phyloP scores from a whole-genome alignment of 164 flowering plant genomes.

The Kalanchoe fedtschenkoi region DNA sequence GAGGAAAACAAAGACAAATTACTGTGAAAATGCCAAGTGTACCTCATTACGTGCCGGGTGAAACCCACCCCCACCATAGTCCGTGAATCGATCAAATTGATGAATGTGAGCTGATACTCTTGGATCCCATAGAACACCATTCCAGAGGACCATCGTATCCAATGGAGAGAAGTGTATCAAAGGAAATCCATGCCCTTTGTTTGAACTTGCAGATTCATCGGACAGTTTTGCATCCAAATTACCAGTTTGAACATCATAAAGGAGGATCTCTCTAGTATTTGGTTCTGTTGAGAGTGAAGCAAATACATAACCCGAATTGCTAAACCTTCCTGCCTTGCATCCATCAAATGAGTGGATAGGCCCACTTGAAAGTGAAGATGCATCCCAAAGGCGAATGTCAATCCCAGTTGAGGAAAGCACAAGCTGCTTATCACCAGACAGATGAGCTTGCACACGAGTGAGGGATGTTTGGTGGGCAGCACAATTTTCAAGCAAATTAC shows the following conservation, averaged over 20 bases:
- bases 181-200: conserved; percentile 59
- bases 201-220: conserved; percentile 37
- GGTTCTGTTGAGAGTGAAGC: conserved; percentile 66
- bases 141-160: conserved; percentile 86
- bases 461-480: conserved; percentile 65
- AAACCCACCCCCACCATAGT: conserved; percentile 97
- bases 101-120: conserved; percentile 54
- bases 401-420: conserved; percentile 71
- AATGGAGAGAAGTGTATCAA: conserved; percentile 73
- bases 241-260: conserved; percentile 74
- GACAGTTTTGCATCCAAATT: conserved; percentile 45
- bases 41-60: conserved; percentile 99
- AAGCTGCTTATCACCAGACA: conserved; percentile 42
- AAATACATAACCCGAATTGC: conserved; percentile 58
- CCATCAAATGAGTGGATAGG: conserved; percentile 68
- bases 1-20: neutral
- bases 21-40: conserved; percentile 10
- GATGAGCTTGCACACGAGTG: conserved; percentile 53
- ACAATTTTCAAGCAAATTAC: conserved; percentile 55
- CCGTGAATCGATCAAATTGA: conserved; percentile 87
- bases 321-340: conserved; percentile 76
- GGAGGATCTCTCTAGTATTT: conserved; percentile 51
- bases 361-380: conserved; percentile 55
- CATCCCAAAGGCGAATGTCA: conserved; percentile 88
- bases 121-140: conserved; percentile 93